Base-by-base conservation (phyloP, 257 asterid genomes). In the Schizonepeta tenuifolia region DNA sequence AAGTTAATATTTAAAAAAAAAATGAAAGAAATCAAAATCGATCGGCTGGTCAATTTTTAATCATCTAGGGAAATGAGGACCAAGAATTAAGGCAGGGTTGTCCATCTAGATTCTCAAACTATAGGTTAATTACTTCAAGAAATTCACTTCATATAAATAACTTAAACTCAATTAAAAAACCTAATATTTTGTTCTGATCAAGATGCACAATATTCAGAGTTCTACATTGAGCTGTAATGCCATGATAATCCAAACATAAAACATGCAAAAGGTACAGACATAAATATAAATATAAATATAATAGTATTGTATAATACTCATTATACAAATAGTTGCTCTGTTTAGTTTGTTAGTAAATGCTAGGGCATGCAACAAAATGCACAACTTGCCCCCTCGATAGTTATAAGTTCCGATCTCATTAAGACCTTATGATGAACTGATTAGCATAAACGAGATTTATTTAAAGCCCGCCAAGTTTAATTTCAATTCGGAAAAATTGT, bases 211-310 rank as follows among this genome's bases (percentile, higher is more conserved):
- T 41, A 4, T 57, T 61, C 22, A 59, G 44, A 31, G 76, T 3
- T 64, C 8, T 51, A 56, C 41, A 54, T 46, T 65, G 80, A 67
- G 80, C 83, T 77, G 84, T 79, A 66, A 54, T 78, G 80, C 43
- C 11, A 77, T 77, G 70, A n/a, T 69, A 69, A 63, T 31, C 31
- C 77, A 77, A 63, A 80, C 80, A 74, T 61, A 72, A 65, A 47
- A 78, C 33, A 49, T 70, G 81, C 76, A 67, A 73, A 62, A 67
- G n/a, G 72, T 74, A 55, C 75, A 61, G 81, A 80, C 80, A 79
- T 20, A 40, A 21, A 65, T 35, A 75, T 66, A 47, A 47, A 73
- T 55, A 49, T 55, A 72, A 21, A 18, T 18, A 21, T 22, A 22
- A n/a, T 31, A 12, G 2, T 5, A 57, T 40, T n/a, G n/a, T n/a